Base-by-base conservation (phyloP, 192 early-diverging fungal species). In the Gorgonomyces haynaldii region DNA sequence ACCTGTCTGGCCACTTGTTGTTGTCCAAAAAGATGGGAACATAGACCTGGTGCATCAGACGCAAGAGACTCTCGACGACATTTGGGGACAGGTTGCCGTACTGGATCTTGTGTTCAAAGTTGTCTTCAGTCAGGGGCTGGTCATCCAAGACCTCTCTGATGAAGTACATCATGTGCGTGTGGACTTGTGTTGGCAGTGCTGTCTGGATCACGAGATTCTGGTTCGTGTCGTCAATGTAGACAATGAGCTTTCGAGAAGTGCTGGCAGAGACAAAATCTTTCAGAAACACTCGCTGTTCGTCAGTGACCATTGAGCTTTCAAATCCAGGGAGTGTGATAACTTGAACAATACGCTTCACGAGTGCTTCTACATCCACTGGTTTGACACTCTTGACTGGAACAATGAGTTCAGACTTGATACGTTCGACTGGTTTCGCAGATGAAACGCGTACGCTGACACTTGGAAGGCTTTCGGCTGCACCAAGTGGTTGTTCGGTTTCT, bases 11-110 rank as follows among this genome's bases (percentile, higher is more conserved):
- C 74, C 74, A 79, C 3, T 65, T 49, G 38, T 72, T 67, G 51
- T 80, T 80, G 16, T 69, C 70, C 27, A 62, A 38, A 42, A 80
- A 72, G 44, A 80, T 65, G 4, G 77, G 77, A 32, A 79, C 70
- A 49, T 73, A 80, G 4, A 76, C 51, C 12, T 69, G 71, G 24
- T 71, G 55, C 77, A 80, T 80, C 24, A 69, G 30, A 23, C 59
- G 52, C 19, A 80, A 41, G 1, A 80, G 55, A 39, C 64, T 70
- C 15, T 76, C 69, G 62, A 80, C 61, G 5, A 56, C 29, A 42
- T 57, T 62, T 9, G 64, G 61, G 19, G 55, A 42, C 6, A 80
- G 53, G 7, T 61, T 64, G 12, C 77, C 77, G 40, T 70, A 78
- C 43, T 80, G 77, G 31, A 78, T 37, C 29, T 39, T 57, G 25